Percentiles rank a stretch among this genome's conserved stretches.
Evolutionary conservation across 345 rosid genomes (phyloP).

Genomic region (Euphorbia tirucalli): DNA sequence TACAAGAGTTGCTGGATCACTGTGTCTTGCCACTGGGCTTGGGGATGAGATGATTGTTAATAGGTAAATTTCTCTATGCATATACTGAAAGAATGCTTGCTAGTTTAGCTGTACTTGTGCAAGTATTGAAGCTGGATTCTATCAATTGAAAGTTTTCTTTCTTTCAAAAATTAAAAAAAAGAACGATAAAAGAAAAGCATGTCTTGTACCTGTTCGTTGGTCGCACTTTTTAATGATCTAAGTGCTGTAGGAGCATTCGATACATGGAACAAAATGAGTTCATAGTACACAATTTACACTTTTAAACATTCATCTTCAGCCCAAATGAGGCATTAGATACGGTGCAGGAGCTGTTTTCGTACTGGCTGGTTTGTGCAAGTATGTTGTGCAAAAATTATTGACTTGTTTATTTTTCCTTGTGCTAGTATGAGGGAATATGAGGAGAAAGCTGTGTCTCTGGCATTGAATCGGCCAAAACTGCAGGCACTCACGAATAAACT

Average conservation of each 20-base stretch:
- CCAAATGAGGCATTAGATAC: neutral
- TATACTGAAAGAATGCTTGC: neutral
- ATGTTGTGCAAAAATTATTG: neutral
- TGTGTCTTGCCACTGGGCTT: conserved; percentile 91
- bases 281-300: neutral
- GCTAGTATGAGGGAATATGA: conserved; percentile 88
- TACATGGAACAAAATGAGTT: neutral
- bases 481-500: conserved; percentile 63
- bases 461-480: conserved; percentile 66
- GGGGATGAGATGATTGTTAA: conserved; percentile 97
- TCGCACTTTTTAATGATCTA: neutral
- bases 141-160: no score
- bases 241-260: neutral
- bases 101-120: neutral
- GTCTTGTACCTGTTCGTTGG: neutral
- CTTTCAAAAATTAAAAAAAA: no score
- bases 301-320: neutral
- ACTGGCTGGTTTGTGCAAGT: neutral
- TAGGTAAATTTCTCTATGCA: conserved; percentile 40
- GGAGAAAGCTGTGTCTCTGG: conserved; percentile 83
- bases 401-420: neutral
- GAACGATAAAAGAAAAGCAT: no score
- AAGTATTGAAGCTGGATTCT: no score
- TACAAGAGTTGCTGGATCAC: conserved; percentile 97
- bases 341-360: neutral